Base-by-base conservation (phyloP, 2,329 filamentous ascomycete genomes). In the Parascedosporium putredinis region DNA sequence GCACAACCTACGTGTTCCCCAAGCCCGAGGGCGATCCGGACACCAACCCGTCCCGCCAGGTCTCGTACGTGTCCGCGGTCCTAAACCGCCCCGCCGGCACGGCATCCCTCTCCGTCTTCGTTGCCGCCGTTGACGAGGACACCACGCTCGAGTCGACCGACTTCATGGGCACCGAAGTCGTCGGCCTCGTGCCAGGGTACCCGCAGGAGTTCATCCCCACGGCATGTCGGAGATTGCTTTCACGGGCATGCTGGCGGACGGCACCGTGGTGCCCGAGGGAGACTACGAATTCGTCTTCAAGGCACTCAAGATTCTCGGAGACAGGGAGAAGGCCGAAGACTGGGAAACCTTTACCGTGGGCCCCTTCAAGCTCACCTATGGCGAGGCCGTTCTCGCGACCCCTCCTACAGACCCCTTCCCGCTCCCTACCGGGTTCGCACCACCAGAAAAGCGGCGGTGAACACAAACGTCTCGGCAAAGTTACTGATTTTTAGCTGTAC, bases 251-350 rank as follows among this genome's bases (percentile, higher is more conserved):
- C 60, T 79, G 4, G 63, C 63, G 0, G 67, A 71, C 7, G 74
- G 73, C 8, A 64, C 56, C 1, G 75, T 72, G 51, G 75, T 67
- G 1, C 69, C 74, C 0, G 63, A 66, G 0, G 76, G 75, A 10
- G 56, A 58, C 24, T 79, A 80, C 60, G 71, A 69, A 59, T 62
- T 79, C 45, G 64, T 64, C 1, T 63, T 77, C 25, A 67, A 67
- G 50, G 72, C 74, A 2, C 59, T 79, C 53, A 68, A 67, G 52
- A 68, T 79, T 51, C 75, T 74, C 57, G 76, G 76, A 4, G 65
- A 79, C 51, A 60, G 62, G 33, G 58, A 62, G 12, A 63, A 69
- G 50, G 52, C 62, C 1, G 60, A 58, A 4, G 71, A 79, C 43
- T 79, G 73, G 60, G 74, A 78, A 23, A 57, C 62, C 1, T 57